Conservation (phyloP, 2,329 filamentous ascomycete genomes). For the Hypomyces perniciosus region DNA sequence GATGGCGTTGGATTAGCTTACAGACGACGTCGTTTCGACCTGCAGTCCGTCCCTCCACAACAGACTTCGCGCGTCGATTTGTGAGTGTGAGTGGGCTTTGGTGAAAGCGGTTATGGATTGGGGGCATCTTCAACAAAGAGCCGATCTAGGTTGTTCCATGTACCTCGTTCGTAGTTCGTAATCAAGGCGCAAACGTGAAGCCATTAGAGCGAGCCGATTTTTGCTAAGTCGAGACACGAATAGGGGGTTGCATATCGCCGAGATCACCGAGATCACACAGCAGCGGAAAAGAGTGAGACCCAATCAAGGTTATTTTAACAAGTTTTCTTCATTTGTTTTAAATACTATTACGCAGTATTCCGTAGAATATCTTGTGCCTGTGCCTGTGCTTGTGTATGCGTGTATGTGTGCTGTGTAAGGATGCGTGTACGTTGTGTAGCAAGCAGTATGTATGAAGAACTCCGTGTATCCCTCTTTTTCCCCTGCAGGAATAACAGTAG, state of each 20-base stretch:
- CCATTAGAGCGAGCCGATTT: not conserved
- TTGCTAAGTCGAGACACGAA: not conserved
- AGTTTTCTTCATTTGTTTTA: not conserved
- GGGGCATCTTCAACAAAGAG: no score
- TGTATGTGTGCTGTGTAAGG: no score
- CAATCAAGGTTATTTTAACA: not conserved
- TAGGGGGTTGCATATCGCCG: not conserved
- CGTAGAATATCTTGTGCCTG: not conserved
- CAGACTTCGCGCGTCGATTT: no score
- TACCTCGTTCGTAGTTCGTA: not conserved
- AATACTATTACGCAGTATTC: not conserved
- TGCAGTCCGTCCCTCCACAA: no score
- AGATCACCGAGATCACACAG: not conserved
- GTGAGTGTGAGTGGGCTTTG: not conserved
- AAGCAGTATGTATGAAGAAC: no score
- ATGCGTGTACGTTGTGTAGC: not conserved
- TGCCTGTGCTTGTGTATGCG: no score
- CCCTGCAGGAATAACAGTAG: no score
- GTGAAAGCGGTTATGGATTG: not conserved
- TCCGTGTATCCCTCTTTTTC: no score
- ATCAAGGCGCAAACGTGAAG: no score
- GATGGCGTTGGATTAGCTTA: no score
- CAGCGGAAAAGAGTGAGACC: not conserved
- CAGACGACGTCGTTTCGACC: no score
- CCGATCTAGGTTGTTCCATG: not conserved